Evolutionary conservation across 1,139 yeast genomes (phyloP), one percentile per base, ranked within the genome.

Genomic region (Candida sojae): DNA sequence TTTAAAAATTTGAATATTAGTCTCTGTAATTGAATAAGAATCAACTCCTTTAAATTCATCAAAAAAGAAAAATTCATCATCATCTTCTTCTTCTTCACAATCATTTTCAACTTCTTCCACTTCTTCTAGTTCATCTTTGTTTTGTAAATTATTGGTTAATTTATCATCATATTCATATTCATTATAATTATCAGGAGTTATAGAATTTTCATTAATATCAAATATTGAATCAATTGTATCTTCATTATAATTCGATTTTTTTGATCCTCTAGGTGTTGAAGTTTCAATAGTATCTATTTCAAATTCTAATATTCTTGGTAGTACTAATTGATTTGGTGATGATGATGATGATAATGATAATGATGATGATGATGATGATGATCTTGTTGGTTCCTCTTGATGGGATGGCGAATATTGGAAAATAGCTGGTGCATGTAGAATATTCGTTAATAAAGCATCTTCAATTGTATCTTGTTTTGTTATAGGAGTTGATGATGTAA

Each of bases 1-100:
- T 30, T 45, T 49, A 30, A 44, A 52, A 17, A 58, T 53, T 50
- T 64, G 68, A 13, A 64, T 53, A 44, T 61, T 57, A 5, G 67
- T 61, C 42, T 63, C 61, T 7, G 55, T 55, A 25, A 34, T 42
- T 17, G 33, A 34, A 29, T 33, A 28, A 28, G 10, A 32, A 31
- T 21, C 43, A 17, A 4, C n/a, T 12, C 10, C 43, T 30, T 30
- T 31, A 3, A 53, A 35, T 11, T 48, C 38, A 40, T 54, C 50
- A 3, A 42, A 36, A 32, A 31, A 6, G 9, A 21, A 10, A 26
- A 38, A 38, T 30, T 31, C 36, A n/a, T 41, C 43, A 5, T 23
- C 37, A 9, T 41, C 43, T 21, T 36, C 26, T 11, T 26, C 29
- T 26, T 26, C 36, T 28, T 32, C 37, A 5, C 32, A 37, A 10